Conservation (phyloP, 2,329 filamentous ascomycete species). For the Didymella keratinophila region DNA sequence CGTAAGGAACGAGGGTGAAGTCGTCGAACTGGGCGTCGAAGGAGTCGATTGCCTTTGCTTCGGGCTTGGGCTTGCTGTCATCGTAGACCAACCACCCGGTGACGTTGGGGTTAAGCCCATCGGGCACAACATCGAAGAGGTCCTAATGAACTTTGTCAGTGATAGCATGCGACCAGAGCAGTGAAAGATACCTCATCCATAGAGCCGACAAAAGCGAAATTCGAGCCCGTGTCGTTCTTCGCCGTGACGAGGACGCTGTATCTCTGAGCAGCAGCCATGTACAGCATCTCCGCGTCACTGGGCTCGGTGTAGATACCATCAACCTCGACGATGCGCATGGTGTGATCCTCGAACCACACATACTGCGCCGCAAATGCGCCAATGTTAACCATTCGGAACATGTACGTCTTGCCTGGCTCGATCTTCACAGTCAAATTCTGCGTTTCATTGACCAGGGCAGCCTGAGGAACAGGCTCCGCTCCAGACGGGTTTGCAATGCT, state of each 20-base stretch:
- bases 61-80: slow-evolving; percentile 54
- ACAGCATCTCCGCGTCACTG: slow-evolving; percentile 65
- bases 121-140: slow-evolving; percentile 72
- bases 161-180: background rate
- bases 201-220: slow-evolving; percentile 67
- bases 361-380: slow-evolving; percentile 76
- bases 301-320: slow-evolving; percentile 74
- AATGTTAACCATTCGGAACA: slow-evolving; percentile 73
- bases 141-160: slow-evolving; percentile 39
- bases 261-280: slow-evolving; percentile 73
- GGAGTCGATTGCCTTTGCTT: slow-evolving; percentile 64
- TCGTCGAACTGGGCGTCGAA: slow-evolving; percentile 75
- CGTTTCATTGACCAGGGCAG: slow-evolving; percentile 70
- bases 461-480: slow-evolving; percentile 71
- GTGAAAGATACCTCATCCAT: slow-evolving; percentile 54
- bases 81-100: slow-evolving; percentile 66
- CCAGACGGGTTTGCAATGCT: slow-evolving; percentile 62
- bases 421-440: slow-evolving; percentile 56
- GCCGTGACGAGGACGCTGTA: slow-evolving; percentile 72
- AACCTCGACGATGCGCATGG: slow-evolving; percentile 71
- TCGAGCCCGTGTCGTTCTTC: slow-evolving; percentile 61
- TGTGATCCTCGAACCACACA: slow-evolving; percentile 73
- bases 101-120: slow-evolving; percentile 70
- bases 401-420: slow-evolving; percentile 65
- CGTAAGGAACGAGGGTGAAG: slow-evolving; percentile 72